Evolutionary conservation across 208 protist species (phyloP).

Genomic region (Trypanosomatidae sp.): DNA sequence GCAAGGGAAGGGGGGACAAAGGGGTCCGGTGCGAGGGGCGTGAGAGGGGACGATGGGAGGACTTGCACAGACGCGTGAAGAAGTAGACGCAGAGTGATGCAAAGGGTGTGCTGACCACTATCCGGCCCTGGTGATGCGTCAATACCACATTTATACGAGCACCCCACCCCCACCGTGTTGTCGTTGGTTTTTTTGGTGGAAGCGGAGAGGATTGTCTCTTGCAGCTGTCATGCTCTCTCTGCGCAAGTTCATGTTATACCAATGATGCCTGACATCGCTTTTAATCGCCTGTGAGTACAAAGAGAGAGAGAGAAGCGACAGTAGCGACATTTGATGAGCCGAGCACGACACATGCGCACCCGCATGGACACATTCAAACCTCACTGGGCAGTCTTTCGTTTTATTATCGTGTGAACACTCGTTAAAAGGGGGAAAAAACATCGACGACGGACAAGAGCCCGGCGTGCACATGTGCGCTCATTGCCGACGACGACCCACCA

Average conservation of each 20-base stretch:
- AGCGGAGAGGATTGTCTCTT: background rate
- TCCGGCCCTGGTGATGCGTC: background rate
- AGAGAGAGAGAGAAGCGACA: background rate
- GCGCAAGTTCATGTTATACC: background rate
- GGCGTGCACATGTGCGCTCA: background rate
- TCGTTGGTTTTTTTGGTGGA: background rate
- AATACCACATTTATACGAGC: background rate
- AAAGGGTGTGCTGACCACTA: background rate
- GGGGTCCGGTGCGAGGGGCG: background rate
- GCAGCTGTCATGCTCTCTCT: background rate
- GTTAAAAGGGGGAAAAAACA: background rate
- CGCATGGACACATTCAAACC: background rate
- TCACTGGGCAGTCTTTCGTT: background rate
- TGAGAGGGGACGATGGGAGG: background rate
- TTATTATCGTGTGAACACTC: background rate
- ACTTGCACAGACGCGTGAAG: background rate
- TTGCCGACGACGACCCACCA: too few relatives aligned
- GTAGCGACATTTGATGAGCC: too few relatives aligned
- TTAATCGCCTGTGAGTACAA: background rate
- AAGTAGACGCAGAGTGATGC: background rate
- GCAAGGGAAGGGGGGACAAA: slow-evolving; percentile 8
- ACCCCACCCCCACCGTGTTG: background rate
- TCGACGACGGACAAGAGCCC: background rate
- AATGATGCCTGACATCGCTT: background rate
- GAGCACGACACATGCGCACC: background rate